Evolutionary conservation across 495 filamentous ascomycete species (phyloP), one percentile per base, ranked within the genome.

Genomic region (Xylaria longipes): DNA sequence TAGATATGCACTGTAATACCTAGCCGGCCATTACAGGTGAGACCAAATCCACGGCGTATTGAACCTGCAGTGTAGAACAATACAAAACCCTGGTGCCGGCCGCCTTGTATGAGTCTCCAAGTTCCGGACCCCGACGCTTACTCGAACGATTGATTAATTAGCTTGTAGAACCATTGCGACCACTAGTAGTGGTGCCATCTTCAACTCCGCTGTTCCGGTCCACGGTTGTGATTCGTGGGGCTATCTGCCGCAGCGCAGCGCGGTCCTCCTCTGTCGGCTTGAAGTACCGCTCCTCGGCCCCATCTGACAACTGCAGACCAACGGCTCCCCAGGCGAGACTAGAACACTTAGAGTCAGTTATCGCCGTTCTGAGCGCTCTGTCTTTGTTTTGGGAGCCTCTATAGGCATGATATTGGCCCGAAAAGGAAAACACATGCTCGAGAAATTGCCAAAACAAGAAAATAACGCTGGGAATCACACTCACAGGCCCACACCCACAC

Each of bases 251-350:
- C 65, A 86, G 75, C 31, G 71, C 81, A 20, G 73, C 82, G 72
- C 77, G 79, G 73, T 86, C 84, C 31, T 80, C 76, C 65, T 85
- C 82, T 22, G 82, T 85, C 15, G 84, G 82, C 61, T 74, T 82
- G 65, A 79, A 78, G 61, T 82, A 79, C 60, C 75, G 79, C 54
- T 82, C 79, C 70, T 84, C 84, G 43, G 78, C 75, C 68, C 76
- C 78, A 74, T 84, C 82, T 37, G 76, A 74, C 12, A 84, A 54
- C 22, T 80, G 76, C 45, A 84, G 78, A 15, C 84, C 84, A 46
- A 81, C 71, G 50, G 74, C 57, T 22, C 84, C 84, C 84, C 84
- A 86, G 52, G 76, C 73, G 27, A 85, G 52, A 39, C 57, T 60
- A 11, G 31, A n/a, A 12, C 20, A 27, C 25, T 37, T 8, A 33